These are phyloP conservation scores for Daldinia decipiens DNA, from an alignment of 495 filamentous ascomycete species.

Conservation along the genomic window DNA sequence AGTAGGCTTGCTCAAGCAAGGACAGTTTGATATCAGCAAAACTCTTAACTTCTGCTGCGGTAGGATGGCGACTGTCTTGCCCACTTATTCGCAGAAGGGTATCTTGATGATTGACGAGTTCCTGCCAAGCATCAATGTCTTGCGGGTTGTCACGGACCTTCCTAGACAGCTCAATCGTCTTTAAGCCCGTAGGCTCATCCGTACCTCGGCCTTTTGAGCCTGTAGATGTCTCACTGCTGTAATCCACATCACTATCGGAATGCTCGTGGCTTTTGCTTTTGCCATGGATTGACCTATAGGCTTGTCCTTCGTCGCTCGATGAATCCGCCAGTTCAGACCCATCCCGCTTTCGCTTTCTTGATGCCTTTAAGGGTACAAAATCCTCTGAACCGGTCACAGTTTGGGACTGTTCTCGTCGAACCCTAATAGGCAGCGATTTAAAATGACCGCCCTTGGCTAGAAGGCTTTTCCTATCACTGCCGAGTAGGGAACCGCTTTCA, in stretches of 20 bases:
- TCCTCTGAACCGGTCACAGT: slow-evolving; percentile 46
- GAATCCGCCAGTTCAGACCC: slow-evolving; percentile 32
- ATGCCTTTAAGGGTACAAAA: slow-evolving; percentile 50
- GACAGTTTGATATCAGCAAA: slow-evolving; percentile 81
- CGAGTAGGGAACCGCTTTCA: slow-evolving; percentile 48
- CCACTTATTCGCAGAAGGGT: slow-evolving; percentile 59
- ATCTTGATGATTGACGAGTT: slow-evolving; percentile 80
- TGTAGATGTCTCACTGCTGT: slow-evolving; percentile 58
- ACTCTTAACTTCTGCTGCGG: slow-evolving; percentile 69
- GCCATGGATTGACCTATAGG: slow-evolving; percentile 77
- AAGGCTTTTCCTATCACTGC: slow-evolving; percentile 52
- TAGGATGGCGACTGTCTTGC: slow-evolving; percentile 56
- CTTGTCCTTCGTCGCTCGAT: slow-evolving; percentile 61
- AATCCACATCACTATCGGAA: slow-evolving; percentile 63
- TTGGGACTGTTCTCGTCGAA: slow-evolving; percentile 31
- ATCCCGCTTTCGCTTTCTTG: slow-evolving; percentile 56
- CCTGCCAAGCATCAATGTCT: slow-evolving; percentile 79
- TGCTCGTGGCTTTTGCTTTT: slow-evolving; percentile 61
- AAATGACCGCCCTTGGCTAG: slow-evolving; percentile 40
- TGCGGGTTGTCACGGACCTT: slow-evolving; percentile 68
- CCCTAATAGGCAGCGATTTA: slow-evolving; percentile 46
- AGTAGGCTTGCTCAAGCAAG: slow-evolving; percentile 82
- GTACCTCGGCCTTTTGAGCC: slow-evolving; percentile 35
- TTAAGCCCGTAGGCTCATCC: slow-evolving; percentile 57
- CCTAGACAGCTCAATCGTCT: slow-evolving; percentile 67